Evolutionary conservation across 1,139 yeast genomes (phyloP), one percentile per base, ranked within the genome.

Genomic region (Wickerhamiella infanticola): DNA sequence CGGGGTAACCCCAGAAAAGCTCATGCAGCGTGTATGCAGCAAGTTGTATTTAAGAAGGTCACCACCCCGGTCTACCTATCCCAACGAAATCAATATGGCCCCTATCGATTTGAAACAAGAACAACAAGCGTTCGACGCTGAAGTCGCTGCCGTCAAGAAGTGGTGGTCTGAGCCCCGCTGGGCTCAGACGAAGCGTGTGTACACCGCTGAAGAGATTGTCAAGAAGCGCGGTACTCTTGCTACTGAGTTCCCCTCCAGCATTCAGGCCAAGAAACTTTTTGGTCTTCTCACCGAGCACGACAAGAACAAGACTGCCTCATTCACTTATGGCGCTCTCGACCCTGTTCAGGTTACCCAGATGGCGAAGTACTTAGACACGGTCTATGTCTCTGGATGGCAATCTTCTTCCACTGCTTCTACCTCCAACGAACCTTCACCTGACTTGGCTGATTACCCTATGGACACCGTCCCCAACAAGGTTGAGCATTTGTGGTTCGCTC

Each of bases 401-500:
- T 86, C 95, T 66, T 86, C 96, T 45, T 85, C 96, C 35, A 88
- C 96, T 45, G 96, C 97, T 47, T 88, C 96, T 27, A 83, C 95
- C 43, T 83, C 95, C 39, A 88, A 90, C 64, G 97, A 88, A 68
- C 97, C 97, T 43, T 84, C 94, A 39, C 97, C 97, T 50, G 98
- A 90, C 73, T 75, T 90, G 62, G 98, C 97, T 50, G 98, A 90
- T 67, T 90, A 90, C 68, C 97, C 97, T 48, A 82, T 81, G 82
- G 96, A 90, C 68, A 90, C 98, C 39, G 98, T 90, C 51, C 98
- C 98, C 61, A 88, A 88, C 73, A 90, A 90, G 74, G 96, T 86
- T 55, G 94, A 90, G 67, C 96, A 90, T 64, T 73, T 90, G 62
- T 90, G 93, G 79, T 86, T 84, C 65, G 97, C 97, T 44, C 97